Evolutionary conservation across 495 filamentous ascomycete species (phyloP), one percentile per base, ranked within the genome.

Genomic region (Talaromyces thailandensis): DNA sequence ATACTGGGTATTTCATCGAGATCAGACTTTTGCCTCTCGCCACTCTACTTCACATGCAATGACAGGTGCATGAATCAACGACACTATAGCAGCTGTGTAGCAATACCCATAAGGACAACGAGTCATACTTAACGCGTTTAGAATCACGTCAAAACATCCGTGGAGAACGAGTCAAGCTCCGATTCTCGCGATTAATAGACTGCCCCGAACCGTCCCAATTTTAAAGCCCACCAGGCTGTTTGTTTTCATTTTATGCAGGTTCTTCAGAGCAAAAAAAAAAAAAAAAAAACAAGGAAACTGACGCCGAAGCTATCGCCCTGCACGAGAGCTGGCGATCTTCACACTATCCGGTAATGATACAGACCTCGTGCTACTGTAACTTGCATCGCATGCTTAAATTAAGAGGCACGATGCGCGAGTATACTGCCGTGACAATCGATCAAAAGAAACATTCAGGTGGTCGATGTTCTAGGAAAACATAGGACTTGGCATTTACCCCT

Each of bases 401-500:
- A 21, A 18, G 14, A 18, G 14, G 43, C 7, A 6, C 7, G 43
- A 23, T 48, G 18, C 6, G 43, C 18, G 43, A 21, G n/a, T 16
- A 5, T 21, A 21, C 6, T 48, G n/a, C 6, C n/a, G 7, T 48
- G 43, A 21, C 43, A 12, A 23, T 48, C 43, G 43, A 48, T 8
- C 43, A 21, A 48, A 21, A 12, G n/a, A 21, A 2, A 48, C 18
- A 48, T 6, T 18, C 18, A 48, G 43, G n/a, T 48, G 16, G 18
- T 26, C 12, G 51, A 55, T 55, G 23, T 28, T 26, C 51, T 57
- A 31, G 9, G 25, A 31, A 56, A 35, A 35, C 4, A 21, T 11
- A 57, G 35, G 6, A 35, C 55, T 57, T 57, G 55, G 55, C 29
- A 57, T 57, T 57, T 31, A 31, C 29, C 29, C 55, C 55, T 57